Base-by-base conservation (phyloP, 495 filamentous ascomycete genomes). In the Penicillium verhagenii region DNA sequence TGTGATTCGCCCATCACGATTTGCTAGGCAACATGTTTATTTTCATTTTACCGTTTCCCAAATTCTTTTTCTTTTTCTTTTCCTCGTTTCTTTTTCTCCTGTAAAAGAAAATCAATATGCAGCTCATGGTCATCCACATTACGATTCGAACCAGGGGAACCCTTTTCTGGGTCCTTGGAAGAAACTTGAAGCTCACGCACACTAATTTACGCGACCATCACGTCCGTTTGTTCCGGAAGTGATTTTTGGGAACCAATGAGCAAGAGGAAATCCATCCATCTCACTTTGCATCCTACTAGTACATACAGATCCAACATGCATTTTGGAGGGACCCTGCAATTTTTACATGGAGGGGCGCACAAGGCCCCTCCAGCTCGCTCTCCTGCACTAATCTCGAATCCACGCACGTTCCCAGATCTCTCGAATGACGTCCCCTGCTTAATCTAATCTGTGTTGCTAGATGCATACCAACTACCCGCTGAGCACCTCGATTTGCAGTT, bases 1-100 rank as follows among this genome's bases (percentile, higher is more conserved):
- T 45, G 23, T 56, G 11, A 63, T 65, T 63, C 42, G 61, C 37
- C 1, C 21, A 45, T 56, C 44, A 56, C 9, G n/a, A n/a, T n/a
- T n/a, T n/a, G n/a, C n/a, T 4, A 16, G 37, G 16, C 18, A 26
- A 16, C 16, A 38, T 50, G 11, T 7, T 35, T 52, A 35, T 16
- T 23, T 4, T 25, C 6, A 20, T 26, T 38, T 35, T 16, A n/a
- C n/a, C n/a, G n/a, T n/a, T n/a, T n/a, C n/a, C n/a, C n/a, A 35
- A 35, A 35, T 35, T 35, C 31, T 2, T 35, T 35, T 35, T 14
- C 31, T 35, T 39, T 6, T 39, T 16, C 2, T 39, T 39, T 39
- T 39, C n/a, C 19, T 3, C 3, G 6, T 24, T 43, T 14, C 3
- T 24, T 25, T 25, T 26, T 45, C 9, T 39, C n/a, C n/a, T 39